Percentiles rank a stretch among this genome's conserved stretches.
Conservation (phyloP, 768 basidiomycete species). For the Lactarius tabidus region DNA sequence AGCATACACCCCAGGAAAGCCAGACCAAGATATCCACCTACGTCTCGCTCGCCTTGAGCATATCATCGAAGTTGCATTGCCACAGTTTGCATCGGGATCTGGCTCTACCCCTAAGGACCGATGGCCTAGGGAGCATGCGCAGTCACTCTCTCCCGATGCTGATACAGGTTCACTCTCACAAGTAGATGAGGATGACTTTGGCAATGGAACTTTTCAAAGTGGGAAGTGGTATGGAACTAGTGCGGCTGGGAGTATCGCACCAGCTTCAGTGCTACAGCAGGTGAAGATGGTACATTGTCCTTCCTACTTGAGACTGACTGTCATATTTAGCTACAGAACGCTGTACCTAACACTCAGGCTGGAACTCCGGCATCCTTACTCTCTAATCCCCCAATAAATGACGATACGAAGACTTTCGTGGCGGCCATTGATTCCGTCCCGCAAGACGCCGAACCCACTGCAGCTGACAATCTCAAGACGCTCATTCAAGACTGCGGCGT, state of each 20-base stretch:
- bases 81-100: slow-evolving; percentile 59
- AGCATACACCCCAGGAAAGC: slow-evolving; percentile 83
- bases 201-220: slow-evolving; percentile 73
- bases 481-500: slow-evolving; percentile 92
- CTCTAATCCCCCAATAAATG: slow-evolving; percentile 24
- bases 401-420: slow-evolving; percentile 30
- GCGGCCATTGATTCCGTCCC: slow-evolving; percentile 40
- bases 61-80: slow-evolving; percentile 74
- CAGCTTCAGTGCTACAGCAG: slow-evolving; percentile 75
- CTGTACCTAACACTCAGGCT: slow-evolving; percentile 39
- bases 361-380: slow-evolving; percentile 11
- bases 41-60: slow-evolving; percentile 75
- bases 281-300: slow-evolving; percentile 35
- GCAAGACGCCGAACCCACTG: slow-evolving; percentile 44
- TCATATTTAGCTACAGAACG: slow-evolving; percentile 47
- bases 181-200: slow-evolving; percentile 72
- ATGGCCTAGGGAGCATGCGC: slow-evolving; percentile 33
- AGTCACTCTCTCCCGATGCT: slow-evolving; percentile 45
- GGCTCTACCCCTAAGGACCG: slow-evolving; percentile 31
- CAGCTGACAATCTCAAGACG: slow-evolving; percentile 79
- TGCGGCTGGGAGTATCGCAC: slow-evolving; percentile 79
- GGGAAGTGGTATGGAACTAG: slow-evolving; percentile 85
- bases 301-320: not conserved
- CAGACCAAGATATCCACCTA: slow-evolving; percentile 74
- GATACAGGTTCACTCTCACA: slow-evolving; percentile 73